Evolutionary conservation across 1,284 basidiomycete genomes (phyloP).

Genomic region (Anthracocystis panici-leucophaei): DNA sequence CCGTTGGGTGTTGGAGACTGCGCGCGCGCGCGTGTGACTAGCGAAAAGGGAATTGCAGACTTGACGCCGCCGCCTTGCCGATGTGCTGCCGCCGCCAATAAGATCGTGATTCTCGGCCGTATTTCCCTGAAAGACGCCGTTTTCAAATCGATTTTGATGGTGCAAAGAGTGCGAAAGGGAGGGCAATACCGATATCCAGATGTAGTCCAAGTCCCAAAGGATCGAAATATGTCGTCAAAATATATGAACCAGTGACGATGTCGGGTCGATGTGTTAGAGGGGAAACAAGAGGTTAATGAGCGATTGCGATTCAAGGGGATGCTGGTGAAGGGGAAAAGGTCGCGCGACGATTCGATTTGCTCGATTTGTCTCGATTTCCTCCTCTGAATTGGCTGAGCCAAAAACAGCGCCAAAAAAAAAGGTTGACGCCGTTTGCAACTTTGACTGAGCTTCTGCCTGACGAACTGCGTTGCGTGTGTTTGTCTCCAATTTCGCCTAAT

Average conservation of each 20-base stretch:
- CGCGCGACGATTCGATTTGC: conserved; percentile 27
- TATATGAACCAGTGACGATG: background rate
- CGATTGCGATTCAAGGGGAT: conserved; percentile 7
- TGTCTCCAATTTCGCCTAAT: background rate
- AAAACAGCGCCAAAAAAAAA: background rate
- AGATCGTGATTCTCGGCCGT: conserved; percentile 25
- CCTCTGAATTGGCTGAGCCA: background rate
- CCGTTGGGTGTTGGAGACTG: background rate
- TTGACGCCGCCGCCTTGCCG: conserved; percentile 8
- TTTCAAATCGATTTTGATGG: conserved; percentile 17
- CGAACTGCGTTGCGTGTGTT: background rate
- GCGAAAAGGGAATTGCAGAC: background rate
- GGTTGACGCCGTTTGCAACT: too few species aligned
- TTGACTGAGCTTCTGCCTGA: background rate
- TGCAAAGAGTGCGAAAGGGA: background rate
- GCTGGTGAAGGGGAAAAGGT: conserved; percentile 39
- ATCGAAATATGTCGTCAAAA: conserved; percentile 3
- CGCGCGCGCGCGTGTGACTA: conserved; percentile 8
- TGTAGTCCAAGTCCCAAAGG: conserved; percentile 7
- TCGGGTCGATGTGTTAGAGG: conserved; percentile 3
- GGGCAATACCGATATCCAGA: conserved; percentile 6
- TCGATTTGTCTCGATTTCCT: background rate
- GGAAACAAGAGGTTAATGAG: conserved; percentile 3
- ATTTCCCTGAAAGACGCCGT: background rate
- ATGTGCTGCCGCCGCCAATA: too few species aligned